Percentiles rank a stretch among this genome's conserved stretches.
phyloP scores from a whole-genome alignment of 1,284 basidiomycete species.

The Ceratobasidium papillatum region DNA sequence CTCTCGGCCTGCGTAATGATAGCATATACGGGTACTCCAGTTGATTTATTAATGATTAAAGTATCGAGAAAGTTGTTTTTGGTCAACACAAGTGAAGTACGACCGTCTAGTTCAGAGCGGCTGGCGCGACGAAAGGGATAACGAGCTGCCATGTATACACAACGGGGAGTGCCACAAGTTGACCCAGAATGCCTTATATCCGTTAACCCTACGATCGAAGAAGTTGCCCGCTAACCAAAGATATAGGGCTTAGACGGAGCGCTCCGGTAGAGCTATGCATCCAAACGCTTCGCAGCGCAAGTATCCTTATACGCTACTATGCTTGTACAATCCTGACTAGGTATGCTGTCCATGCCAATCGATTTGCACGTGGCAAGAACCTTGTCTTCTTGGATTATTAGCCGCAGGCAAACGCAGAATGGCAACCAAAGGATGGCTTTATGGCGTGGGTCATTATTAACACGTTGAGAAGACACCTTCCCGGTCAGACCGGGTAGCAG shows the following conservation, averaged over 20 bases:
- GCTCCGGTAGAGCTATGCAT: conserved; percentile 8
- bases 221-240: neutral
- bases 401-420: conserved; percentile 1
- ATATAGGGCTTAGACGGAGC: neutral
- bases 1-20: conserved; percentile 3
- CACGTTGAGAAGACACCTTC: neutral
- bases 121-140: neutral
- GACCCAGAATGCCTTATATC: neutral
- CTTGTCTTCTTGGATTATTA: neutral
- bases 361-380: conserved; percentile 23
- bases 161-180: neutral
- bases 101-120: neutral
- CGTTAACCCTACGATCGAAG: neutral
- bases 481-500: neutral
- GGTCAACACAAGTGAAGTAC: conserved; percentile 1
- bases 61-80: conserved; percentile 5
- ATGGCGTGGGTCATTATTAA: conserved; percentile 26
- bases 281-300: neutral
- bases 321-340: neutral
- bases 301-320: neutral
- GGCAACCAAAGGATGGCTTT: neutral
- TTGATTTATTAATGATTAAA: neutral
- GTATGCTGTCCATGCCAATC: neutral
- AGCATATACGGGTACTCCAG: conserved; percentile 17
- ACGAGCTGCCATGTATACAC: conserved; percentile 15